Conservation (phyloP, 2,329 filamentous ascomycete species). For the Aspergillus fischeri region DNA sequence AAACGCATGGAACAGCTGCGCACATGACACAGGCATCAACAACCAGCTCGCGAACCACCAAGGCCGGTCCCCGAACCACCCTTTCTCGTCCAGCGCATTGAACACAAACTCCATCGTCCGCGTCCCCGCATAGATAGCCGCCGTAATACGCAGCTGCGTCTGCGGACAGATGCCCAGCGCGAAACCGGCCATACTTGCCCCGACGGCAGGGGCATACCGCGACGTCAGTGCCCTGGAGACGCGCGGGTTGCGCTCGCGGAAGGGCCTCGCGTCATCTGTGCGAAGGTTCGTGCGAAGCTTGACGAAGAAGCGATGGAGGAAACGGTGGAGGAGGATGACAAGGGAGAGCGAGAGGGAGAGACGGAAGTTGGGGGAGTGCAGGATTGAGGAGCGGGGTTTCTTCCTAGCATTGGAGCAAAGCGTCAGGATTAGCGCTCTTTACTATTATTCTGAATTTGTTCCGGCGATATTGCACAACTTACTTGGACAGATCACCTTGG, state of each 20-base stretch:
- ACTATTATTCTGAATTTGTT: not conserved
- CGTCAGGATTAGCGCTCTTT: not conserved
- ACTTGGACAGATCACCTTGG: conserved; percentile 20
- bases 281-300: conserved; percentile 75
- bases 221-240: conserved; percentile 74
- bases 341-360: conserved; percentile 78
- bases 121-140: conserved; percentile 77
- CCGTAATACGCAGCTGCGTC: conserved; percentile 68
- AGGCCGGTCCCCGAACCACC: conserved; percentile 64
- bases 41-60: conserved; percentile 85
- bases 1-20: conserved; percentile 71
- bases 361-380: conserved; percentile 64
- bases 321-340: conserved; percentile 81
- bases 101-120: conserved; percentile 81
- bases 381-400: conserved; percentile 37
- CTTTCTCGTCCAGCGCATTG: conserved; percentile 74
- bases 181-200: conserved; percentile 80
- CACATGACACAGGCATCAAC: conserved; percentile 70
- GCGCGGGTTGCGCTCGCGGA: conserved; percentile 76
- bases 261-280: conserved; percentile 72
- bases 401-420: conserved; percentile 20
- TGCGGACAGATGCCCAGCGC: conserved; percentile 72
- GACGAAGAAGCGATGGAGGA: conserved; percentile 85
- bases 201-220: conserved; percentile 79
- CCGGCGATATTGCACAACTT: conserved; percentile 3